Percentiles rank a stretch among this genome's conserved stretches.
Conservation (phyloP, 805 yeast species). For the Tetrapisispora arboricola region DNA sequence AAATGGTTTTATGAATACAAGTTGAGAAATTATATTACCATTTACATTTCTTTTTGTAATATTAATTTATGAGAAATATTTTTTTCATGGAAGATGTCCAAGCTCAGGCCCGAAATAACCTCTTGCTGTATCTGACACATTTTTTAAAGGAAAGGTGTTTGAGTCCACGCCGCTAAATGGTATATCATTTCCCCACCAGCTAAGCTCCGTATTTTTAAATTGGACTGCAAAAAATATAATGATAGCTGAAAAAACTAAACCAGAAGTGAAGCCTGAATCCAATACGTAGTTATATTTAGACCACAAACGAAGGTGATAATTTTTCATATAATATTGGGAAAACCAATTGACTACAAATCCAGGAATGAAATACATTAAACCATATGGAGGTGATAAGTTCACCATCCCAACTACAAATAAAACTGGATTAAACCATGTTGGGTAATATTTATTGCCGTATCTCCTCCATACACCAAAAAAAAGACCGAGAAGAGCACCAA, state of each 20-base stretch:
- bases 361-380: constrained; percentile 29
- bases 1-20: too few relatives aligned
- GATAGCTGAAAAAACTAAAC: constrained; percentile 48
- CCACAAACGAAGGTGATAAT: constrained; percentile 46
- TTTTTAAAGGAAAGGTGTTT: constrained; percentile 8
- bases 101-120: constrained; percentile 22
- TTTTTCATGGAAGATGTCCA: constrained; percentile 26
- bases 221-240: constrained; percentile 43
- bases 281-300: constrained; percentile 40
- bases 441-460: constrained; percentile 16
- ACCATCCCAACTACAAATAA: constrained; percentile 42
- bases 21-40: too few relatives aligned
- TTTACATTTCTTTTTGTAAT: too few relatives aligned
- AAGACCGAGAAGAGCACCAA: constrained; percentile 36
- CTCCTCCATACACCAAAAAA: constrained; percentile 25
- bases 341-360: constrained; percentile 25
- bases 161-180: constrained; percentile 14
- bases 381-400: constrained; percentile 41
- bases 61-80: too few relatives aligned
- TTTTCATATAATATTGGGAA: constrained; percentile 43
- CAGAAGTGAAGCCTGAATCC: constrained; percentile 48
- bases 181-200: constrained; percentile 63
- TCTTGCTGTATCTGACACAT: constrained; percentile 9
- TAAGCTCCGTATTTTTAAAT: constrained; percentile 33
- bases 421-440: constrained; percentile 39